Evolutionary conservation across 2,329 filamentous ascomycete species (phyloP), one percentile per base, ranked within the genome.

Genomic region (Cordyceps pruinosa): DNA sequence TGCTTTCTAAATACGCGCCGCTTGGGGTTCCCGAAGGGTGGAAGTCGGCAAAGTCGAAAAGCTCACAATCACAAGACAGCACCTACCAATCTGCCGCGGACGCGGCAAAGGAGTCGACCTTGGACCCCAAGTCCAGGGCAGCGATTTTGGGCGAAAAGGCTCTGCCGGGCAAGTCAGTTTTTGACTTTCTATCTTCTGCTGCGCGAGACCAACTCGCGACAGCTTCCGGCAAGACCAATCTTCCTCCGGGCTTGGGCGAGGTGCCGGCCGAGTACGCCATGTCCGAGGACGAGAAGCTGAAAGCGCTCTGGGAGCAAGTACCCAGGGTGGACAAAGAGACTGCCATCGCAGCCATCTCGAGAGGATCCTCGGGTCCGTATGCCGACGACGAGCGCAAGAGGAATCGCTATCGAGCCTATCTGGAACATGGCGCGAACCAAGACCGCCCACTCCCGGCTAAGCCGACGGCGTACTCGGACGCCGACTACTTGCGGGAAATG

Each of bases 131-230:
- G 66, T 78, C 87, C 42, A 84, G 94, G 60, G 92, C 91, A 13
- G 84, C 84, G 4, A 77, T 96, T 1, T 78, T 97, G 1, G 92
- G 92, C 35, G 93, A 97, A 73, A 78, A 83, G 39, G 61, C 64
- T 35, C 76, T 97, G 0, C 92, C 92, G 0, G 90, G 90, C 1
- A 97, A 97, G 73, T 97, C 94, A 0, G 86, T 99, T 3, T 99
- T 97, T 69, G 92, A 97, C 72, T 99, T 89, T 70, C 80, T 99
- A 62, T 89, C 89, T 0, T 79, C 89, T 0, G 81, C 88, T 34
- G 84, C 89, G 4, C 85, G 94, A 60, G 87, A 93, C 52, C 84
- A 86, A 26, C 80, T 99, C 45, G 90, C 81, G 3, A 79, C 83
- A 12, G 85, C 85, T 1, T 90, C 90, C 2, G 92, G 92, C 1